Evolutionary conservation across 1,284 basidiomycete genomes (phyloP), one percentile per base, ranked within the genome.

Genomic region (Melampsora larici-populina): DNA sequence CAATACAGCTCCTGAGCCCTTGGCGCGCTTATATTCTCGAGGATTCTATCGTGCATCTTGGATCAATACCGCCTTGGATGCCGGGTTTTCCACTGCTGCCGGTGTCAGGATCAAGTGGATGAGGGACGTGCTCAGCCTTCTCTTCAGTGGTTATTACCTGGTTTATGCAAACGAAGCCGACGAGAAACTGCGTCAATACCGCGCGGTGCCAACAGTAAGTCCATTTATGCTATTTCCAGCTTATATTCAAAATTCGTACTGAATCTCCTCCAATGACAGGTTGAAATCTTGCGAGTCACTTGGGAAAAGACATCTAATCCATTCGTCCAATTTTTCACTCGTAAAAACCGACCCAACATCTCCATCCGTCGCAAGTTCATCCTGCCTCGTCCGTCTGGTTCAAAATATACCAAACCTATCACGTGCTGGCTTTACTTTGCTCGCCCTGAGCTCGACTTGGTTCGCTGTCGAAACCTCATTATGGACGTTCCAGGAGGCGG

Each of bases 41-140:
- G 91, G 92, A 8, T 97, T 95, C 84, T 97, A 96, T 84, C 90
- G 96, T 36, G 95, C 94, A n/a, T 97, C 95, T 66, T 99, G 95
- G 91, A 90, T 99, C 80, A 89, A 82, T 58, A 82, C 82, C 9
- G 95, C 94, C 0, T 87, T 98, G n/a, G 96, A 99, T 83, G 94
- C 95, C 0, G 96, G 95, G 0, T 98, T 98, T 82, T 93, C 95
- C 0, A 94, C 94, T 0, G 94, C 96, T 11, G 94, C 96, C 91
- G 86, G 89, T 1, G 92, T 99, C 79, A 89, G 90, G n/a, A 92
- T 93, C 0, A 93, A 92, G 82, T 97, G 93, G 93, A 84, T 97
- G 13, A 88, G 91, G 80, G 94, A 98, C 83, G 86, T 97, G 11
- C 90, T 89, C 79, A 93, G 92, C 55, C 85, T 97, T 64, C 80